A percentile compares a stretch with the other conserved stretches of the same genome.
These are phyloP conservation scores for Aspergillus sp. DNA, from an alignment of 2,329 filamentous ascomycete genomes.

Conservation along the genomic window DNA sequence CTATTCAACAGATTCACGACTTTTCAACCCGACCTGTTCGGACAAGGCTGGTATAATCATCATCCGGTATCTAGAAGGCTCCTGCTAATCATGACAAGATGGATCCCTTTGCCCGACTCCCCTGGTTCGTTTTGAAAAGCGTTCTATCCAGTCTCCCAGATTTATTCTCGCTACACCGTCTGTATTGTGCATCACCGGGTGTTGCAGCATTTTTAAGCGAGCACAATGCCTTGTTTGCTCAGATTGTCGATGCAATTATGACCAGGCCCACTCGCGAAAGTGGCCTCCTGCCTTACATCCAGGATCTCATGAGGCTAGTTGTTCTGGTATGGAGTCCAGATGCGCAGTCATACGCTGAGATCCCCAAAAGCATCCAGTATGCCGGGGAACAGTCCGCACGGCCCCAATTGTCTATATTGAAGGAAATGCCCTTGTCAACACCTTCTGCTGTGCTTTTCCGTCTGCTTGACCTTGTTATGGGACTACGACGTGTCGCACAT, in stretches of 20 bases:
- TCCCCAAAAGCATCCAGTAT: neutral
- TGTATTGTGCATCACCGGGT: constrained; percentile 5
- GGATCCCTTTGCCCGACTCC: constrained; percentile 11
- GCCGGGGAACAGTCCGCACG: neutral
- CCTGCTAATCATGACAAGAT: neutral
- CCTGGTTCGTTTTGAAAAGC: constrained; percentile 8
- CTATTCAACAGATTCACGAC: too few relatives aligned
- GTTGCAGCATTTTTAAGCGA: constrained; percentile 5
- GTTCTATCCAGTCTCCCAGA: constrained; percentile 8
- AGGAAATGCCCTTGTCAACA: constrained; percentile 1
- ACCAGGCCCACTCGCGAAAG: neutral
- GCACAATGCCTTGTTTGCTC: constrained; percentile 5
- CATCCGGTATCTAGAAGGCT: too few relatives aligned
- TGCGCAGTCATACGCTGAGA: neutral
- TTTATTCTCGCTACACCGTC: constrained; percentile 4
- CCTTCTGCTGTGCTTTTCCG: neutral
- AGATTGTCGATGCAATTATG: constrained; percentile 8
- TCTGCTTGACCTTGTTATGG: constrained; percentile 1
- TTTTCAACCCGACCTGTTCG: too few relatives aligned
- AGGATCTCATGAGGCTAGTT: constrained; percentile 1
- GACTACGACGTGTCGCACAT: neutral
- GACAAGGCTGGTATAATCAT: too few relatives aligned
- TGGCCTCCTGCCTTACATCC: constrained; percentile 5
- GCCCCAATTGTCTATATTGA: neutral
- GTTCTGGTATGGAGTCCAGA: constrained; percentile 2